Evolutionary conservation across 768 basidiomycete genomes (phyloP).

Genomic region (Podaxis sp.): DNA sequence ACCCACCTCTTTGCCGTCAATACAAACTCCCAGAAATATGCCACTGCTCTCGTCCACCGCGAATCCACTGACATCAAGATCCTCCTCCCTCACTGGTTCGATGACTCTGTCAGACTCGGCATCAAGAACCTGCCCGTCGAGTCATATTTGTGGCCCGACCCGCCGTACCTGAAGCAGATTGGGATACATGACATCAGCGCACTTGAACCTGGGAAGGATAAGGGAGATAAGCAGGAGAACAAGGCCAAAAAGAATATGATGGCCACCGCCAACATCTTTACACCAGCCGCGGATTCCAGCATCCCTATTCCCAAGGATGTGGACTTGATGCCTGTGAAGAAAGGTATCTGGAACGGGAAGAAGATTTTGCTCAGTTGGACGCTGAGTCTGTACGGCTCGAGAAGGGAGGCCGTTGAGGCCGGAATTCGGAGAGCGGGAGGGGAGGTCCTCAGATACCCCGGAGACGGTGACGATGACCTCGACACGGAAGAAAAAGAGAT

Average conservation of each 20-base stretch:
- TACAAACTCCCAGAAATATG: constrained; percentile 50
- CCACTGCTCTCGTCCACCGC: constrained; percentile 55
- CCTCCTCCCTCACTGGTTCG: constrained; percentile 92
- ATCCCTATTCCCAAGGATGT: constrained; percentile 1
- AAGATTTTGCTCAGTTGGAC: constrained; percentile 61
- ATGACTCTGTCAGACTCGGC: constrained; percentile 68
- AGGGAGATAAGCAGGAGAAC: constrained; percentile 20
- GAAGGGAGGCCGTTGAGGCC: constrained; percentile 53
- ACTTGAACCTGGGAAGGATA: constrained; percentile 19
- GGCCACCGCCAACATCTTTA: constrained; percentile 27
- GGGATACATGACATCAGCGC: constrained; percentile 18
- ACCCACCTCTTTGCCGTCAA: constrained; percentile 79
- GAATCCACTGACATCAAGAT: constrained; percentile 59
- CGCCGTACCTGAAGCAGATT: constrained; percentile 40
- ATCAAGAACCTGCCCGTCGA: constrained; percentile 45
- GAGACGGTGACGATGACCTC: constrained; percentile 23
- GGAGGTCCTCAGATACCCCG: constrained; percentile 25
- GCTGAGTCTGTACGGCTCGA: constrained; percentile 48
- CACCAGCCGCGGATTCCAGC: constrained; percentile 19
- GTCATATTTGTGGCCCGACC: constrained; percentile 76
- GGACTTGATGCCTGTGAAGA: constrained; percentile 1
- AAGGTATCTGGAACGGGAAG: constrained; percentile 53
- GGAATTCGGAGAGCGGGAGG: constrained; percentile 61
- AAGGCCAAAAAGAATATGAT: constrained; percentile 21
- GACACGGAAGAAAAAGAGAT: constrained; percentile 18